Conservation (phyloP, 148 eudicot species). For the Amaranthus cruentus region DNA sequence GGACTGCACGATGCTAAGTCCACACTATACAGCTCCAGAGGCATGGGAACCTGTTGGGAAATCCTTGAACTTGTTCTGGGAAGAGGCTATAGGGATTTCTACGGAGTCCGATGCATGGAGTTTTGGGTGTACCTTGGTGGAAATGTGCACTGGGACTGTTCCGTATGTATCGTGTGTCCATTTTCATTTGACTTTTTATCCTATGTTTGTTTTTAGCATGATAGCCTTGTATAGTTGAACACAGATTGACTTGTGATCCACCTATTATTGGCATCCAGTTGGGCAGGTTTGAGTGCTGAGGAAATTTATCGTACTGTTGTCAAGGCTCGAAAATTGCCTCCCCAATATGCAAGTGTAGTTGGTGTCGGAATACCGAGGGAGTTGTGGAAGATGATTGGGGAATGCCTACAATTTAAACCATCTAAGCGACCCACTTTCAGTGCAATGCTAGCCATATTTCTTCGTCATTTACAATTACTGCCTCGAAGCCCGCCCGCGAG, state of each 20-base stretch:
- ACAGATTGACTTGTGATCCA: constrained; percentile 3
- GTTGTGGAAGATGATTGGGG: constrained; percentile 98
- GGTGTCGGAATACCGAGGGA: constrained; percentile 98
- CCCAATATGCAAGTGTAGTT: constrained; percentile 95
- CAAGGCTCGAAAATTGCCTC: constrained; percentile 80
- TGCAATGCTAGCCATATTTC: constrained; percentile 85
- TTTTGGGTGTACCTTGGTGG: constrained; percentile 97
- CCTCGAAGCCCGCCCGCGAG: constrained; percentile 92
- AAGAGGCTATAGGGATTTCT: constrained; percentile 88
- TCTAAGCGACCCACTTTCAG: constrained; percentile 82
- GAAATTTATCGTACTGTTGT: constrained; percentile 90
- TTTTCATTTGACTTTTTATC: constrained; percentile 15
- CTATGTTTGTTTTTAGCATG: neutral
- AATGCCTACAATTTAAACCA: constrained; percentile 83
- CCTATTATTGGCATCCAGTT: constrained; percentile 47
- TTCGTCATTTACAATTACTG: constrained; percentile 78
- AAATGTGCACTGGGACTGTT: constrained; percentile 94
- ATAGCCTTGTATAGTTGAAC: constrained; percentile 2
- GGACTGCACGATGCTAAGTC: constrained; percentile 97
- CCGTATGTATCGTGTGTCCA: constrained; percentile 57
- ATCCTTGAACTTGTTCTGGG: constrained; percentile 86
- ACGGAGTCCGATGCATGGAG: constrained; percentile 99
- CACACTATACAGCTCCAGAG: constrained; percentile 96
- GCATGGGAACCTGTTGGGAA: constrained; percentile 98
- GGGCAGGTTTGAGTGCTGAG: constrained; percentile 90